Conservation (phyloP, 371 early-diverging fungal genomes). For the Choanephora cucurbitarum region DNA sequence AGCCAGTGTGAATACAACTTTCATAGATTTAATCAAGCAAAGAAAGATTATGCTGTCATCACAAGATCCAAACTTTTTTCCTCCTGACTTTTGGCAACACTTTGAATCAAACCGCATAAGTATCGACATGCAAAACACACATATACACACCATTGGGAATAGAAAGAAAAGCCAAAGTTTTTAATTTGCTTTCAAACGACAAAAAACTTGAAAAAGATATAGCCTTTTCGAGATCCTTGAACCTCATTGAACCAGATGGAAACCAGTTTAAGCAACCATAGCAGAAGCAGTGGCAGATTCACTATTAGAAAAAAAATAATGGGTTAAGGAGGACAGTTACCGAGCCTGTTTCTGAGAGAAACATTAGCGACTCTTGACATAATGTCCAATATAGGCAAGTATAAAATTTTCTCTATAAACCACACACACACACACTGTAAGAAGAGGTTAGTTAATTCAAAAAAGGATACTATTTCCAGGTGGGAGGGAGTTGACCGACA, state of each 20-base stretch:
- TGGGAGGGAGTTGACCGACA: conserved; percentile 95
- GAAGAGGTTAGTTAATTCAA: conserved; percentile 24
- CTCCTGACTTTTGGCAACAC: background rate
- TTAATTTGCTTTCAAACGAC: background rate
- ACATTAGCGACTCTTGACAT: conserved; percentile 13
- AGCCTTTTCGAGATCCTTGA: conserved; percentile 8
- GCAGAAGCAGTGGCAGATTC: conserved; percentile 56
- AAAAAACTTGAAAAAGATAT: conserved; percentile 19
- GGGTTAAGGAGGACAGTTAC: conserved; percentile 49
- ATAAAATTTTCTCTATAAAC: conserved; percentile 4
- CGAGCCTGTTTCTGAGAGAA: conserved; percentile 24
- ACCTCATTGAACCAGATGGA: background rate
- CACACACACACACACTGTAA: conserved; percentile 3
- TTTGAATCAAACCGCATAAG: background rate
- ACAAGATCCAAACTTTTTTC: conserved; percentile 3
- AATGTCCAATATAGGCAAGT: conserved; percentile 33
- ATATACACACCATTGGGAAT: too few species aligned
- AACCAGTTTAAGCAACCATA: conserved; percentile 43
- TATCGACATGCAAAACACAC: background rate
- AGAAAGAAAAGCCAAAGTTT: background rate
- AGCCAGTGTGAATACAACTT: conserved; percentile 36
- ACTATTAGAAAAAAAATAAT: conserved; percentile 37
- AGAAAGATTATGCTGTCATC: conserved; percentile 18
- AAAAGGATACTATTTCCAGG: conserved; percentile 94
- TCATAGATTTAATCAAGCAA: conserved; percentile 18